phyloP scores from a whole-genome alignment of 129 eudicot species.

The Logfia minima region DNA sequence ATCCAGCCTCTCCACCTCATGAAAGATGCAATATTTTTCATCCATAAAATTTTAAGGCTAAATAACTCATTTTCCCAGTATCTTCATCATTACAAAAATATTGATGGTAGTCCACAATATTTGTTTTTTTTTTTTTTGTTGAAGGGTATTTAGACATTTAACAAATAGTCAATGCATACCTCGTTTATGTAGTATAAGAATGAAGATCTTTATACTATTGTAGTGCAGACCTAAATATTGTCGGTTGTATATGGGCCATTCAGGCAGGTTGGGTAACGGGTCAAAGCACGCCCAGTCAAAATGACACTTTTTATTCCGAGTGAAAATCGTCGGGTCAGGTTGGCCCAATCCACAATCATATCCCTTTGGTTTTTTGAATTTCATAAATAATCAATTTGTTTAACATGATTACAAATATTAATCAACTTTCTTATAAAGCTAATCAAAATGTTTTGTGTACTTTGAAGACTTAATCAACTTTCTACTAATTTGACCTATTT shows the following conservation, averaged over 20 bases:
- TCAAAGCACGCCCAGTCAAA: not conserved
- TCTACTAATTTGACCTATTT: not conserved
- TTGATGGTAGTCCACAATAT: not conserved
- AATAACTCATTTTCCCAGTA: not conserved
- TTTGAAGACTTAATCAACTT: not conserved
- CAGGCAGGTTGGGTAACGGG: not conserved
- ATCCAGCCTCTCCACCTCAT: not conserved
- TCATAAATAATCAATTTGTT: not conserved
- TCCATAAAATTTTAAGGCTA: not conserved
- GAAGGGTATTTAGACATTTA: not conserved
- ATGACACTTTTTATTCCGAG: not conserved
- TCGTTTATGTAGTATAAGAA: not conserved
- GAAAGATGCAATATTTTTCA: not conserved
- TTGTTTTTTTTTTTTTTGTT: not conserved
- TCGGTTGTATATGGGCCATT: not conserved
- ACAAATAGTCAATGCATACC: slow-evolving; percentile 15
- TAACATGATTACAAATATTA: not conserved
- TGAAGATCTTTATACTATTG: not conserved
- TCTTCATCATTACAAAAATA: not conserved
- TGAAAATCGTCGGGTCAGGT: not conserved
- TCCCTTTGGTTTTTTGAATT: not conserved
- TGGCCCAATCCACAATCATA: not conserved
- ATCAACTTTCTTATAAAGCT: too few relatives aligned
- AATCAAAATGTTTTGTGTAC: not conserved
- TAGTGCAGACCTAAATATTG: not conserved